Conservation (phyloP, 106 monocot species). For the Dendrobium catenatum region DNA sequence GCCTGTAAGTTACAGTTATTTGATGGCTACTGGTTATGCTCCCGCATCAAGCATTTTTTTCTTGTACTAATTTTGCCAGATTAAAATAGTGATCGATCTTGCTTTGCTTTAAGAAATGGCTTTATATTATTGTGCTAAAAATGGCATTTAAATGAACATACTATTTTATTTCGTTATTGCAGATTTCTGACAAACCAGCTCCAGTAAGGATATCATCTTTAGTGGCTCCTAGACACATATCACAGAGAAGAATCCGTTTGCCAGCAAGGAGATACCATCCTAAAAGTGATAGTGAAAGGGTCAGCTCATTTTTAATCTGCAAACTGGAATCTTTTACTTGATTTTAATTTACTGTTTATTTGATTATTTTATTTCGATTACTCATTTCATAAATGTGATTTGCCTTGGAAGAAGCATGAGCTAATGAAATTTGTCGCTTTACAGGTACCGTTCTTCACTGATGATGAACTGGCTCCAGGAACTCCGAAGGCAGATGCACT, state of each 20-base stretch:
- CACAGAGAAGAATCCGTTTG: slow-evolving; percentile 79
- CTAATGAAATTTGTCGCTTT: slow-evolving; percentile 4
- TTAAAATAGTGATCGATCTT: no score
- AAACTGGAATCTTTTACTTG: neutral
- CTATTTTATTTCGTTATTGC: slow-evolving; percentile 1
- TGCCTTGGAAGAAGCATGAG: neutral
- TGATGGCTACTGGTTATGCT: neutral
- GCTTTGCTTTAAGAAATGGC: no score
- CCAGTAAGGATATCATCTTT: slow-evolving; percentile 54
- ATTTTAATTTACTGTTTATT: neutral
- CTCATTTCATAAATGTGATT: neutral
- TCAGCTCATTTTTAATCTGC: slow-evolving; percentile 14
- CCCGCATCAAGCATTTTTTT: neutral
- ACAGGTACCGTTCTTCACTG: slow-evolving; percentile 79
- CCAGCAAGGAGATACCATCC: slow-evolving; percentile 74
- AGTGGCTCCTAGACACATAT: slow-evolving; percentile 70
- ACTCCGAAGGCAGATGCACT: slow-evolving; percentile 93
- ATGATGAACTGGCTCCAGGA: slow-evolving; percentile 57
- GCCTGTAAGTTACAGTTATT: slow-evolving; percentile 56
- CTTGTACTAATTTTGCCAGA: neutral
- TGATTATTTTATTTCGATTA: neutral
- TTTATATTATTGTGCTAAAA: no score
- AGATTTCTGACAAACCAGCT: slow-evolving; percentile 80
- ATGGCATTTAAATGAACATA: neutral
- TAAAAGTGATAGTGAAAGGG: slow-evolving; percentile 67